Evolutionary conservation across 768 basidiomycete species (phyloP).

Genomic region (Cantharellus anzutake): DNA sequence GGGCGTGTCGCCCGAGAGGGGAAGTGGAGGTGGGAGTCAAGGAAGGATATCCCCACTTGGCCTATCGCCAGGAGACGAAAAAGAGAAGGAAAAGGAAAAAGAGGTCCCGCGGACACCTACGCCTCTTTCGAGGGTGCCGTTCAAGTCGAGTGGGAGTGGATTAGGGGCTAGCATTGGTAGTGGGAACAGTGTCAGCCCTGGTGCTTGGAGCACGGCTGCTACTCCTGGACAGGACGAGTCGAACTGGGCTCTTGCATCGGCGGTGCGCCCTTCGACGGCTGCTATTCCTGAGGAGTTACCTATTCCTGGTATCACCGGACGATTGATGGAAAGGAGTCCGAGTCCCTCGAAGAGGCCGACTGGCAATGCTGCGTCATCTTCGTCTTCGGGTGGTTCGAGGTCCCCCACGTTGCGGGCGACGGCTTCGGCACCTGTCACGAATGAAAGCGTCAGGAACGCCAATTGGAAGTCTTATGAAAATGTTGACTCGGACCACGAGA

Average conservation of each 20-base stretch:
- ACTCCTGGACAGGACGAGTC: slow-evolving; percentile 39
- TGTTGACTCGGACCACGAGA: neutral
- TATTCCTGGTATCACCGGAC: too few relatives aligned
- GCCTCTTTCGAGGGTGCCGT: neutral
- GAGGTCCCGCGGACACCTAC: neutral
- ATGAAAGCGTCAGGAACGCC: slow-evolving; percentile 1
- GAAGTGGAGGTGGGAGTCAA: neutral
- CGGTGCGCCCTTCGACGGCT: slow-evolving; percentile 8
- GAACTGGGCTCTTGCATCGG: neutral
- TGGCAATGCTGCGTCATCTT: neutral
- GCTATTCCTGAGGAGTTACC: neutral
- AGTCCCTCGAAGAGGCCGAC: neutral
- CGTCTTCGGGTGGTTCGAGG: neutral
- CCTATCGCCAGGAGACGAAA: neutral
- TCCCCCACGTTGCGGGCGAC: slow-evolving; percentile 6
- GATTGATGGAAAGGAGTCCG: neutral
- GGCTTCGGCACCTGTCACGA: neutral
- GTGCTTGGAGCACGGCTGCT: slow-evolving; percentile 56
- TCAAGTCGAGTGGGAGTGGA: too few relatives aligned
- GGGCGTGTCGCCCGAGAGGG: neutral
- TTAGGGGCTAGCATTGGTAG: neutral
- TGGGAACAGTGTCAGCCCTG: slow-evolving; percentile 21
- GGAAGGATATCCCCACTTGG: neutral
- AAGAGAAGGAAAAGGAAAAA: neutral
- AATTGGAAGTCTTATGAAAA: slow-evolving; percentile 3